Evolutionary conservation across 805 yeast genomes (phyloP), one percentile per base, ranked within the genome.

Genomic region (Saturnispora dispora): DNA sequence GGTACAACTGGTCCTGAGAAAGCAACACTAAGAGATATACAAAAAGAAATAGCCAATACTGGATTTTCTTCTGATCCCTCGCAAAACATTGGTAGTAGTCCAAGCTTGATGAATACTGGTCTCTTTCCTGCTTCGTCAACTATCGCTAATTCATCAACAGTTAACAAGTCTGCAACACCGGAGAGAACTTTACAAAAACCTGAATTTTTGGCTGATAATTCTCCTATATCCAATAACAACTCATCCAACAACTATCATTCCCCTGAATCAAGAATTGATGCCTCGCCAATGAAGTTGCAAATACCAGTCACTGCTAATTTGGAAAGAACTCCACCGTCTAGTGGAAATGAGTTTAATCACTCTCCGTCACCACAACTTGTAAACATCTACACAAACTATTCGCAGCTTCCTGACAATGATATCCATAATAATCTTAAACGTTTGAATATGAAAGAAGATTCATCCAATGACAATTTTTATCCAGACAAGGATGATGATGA

Each of bases 1-100:
- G 93, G 95, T 5, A 83, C 88, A 66, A 91, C 91, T n/a, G 61
- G 81, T 20, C 72, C 72, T 3, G 85, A 85, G 33, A 85, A 86
- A 0, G 61, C 81, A 2, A 57, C 55, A 33, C 40, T 59, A 25
- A 47, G 61, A 28, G 53, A 55, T 47, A 50, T 57, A 23, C 60
- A 65, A 11, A 63, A 52, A 47, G 63, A 60, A 40, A 18, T 48
- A 6, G 13, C 36, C 10, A 28, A 32, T n/a, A 3, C 42, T 22
- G 39, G 25, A 41, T 20, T 10, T 33, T 48, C 20, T 5, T 1
- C 22, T 10, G 47, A 48, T n/a, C 47, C 47, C n/a, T 17, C 44
- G 30, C 51, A 53, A 23, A 53, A 53, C 48, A 37, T 55, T 15
- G 46, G 50, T 25, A 50, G 48, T 43, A 46, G 52, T 6, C 55